Evolutionary conservation across 1,139 yeast species (phyloP), one percentile per base, ranked within the genome.

Genomic region (Geotrichum macrosporum): DNA sequence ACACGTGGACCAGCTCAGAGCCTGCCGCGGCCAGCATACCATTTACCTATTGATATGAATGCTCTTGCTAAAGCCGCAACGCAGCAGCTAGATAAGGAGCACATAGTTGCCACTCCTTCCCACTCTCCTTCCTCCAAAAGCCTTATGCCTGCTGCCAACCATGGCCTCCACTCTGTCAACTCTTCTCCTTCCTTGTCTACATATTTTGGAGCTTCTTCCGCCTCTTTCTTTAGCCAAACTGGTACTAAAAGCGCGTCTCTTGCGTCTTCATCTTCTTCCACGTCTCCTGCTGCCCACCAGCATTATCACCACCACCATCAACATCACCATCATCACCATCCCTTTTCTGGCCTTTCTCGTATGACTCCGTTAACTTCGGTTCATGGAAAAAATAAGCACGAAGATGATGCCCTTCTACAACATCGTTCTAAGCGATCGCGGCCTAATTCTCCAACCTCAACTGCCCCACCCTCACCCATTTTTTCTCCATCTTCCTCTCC

Each of bases 61-160:
- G 74, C 84, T 2, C 68, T 85, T 51, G 95, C 94, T 3, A 77
- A 83, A 21, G 94, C 94, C 2, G 94, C 95, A 1, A 76, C 88
- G 4, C 84, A 84, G 60, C 92, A 84, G 62, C 71, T 85, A 48
- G 83, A 75, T 57, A 72, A 74, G 36, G 77, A 74, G 50, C 55
- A 53, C 15, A 41, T 27, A 15, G 24, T 18, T 29, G 8, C 40
- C 8, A 22, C 27, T 18, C 19, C 40, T 21, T 16, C 32, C 1
- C 20, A 5, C 35, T 35, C 15, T 19, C 38, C 18, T 24, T 24
- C 21, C 20, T 30, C 42, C 53, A 36, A 24, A 1, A 40, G 42
- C 1, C 35, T n/a, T 6, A n/a, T n/a, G n/a, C n/a, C n/a, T n/a
- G n/a, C n/a, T n/a, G 30, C 32, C 35, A 9, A 34, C 24, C 18